Conservation (phyloP, 495 filamentous ascomycete species). For the Evernia prunastri region DNA sequence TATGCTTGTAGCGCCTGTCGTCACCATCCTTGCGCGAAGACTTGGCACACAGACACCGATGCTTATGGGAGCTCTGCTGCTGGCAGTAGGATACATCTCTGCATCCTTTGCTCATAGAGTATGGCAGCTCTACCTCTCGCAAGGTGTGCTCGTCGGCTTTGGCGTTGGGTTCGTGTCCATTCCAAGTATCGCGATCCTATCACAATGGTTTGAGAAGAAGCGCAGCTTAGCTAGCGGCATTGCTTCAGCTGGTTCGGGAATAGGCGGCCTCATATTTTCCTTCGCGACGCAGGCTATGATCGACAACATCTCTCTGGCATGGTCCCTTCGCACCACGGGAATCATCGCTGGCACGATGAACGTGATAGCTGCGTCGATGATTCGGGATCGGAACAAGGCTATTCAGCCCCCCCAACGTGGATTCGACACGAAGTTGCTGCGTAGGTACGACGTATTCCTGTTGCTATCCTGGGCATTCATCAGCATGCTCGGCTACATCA, state of each 20-base stretch:
- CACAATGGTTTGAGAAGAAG: slow-evolving; percentile 48
- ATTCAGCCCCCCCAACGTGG: slow-evolving; percentile 30
- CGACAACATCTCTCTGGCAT: slow-evolving; percentile 35
- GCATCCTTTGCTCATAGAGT: slow-evolving; percentile 42
- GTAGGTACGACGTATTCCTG: slow-evolving; percentile 37
- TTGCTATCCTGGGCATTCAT: slow-evolving; percentile 43
- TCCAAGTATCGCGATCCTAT: slow-evolving; percentile 38
- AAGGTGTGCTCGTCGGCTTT: slow-evolving; percentile 45
- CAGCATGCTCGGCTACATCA: slow-evolving; percentile 46
- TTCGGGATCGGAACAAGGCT: slow-evolving; percentile 39
- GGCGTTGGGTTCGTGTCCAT: slow-evolving; percentile 49
- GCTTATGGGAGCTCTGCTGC: slow-evolving; percentile 38
- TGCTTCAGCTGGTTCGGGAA: slow-evolving; percentile 42
- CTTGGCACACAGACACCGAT: slow-evolving; percentile 37
- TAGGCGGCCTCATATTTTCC: slow-evolving; percentile 47
- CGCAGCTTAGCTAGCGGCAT: slow-evolving; percentile 48
- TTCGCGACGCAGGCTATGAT: slow-evolving; percentile 45
- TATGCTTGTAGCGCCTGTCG: slow-evolving; percentile 44
- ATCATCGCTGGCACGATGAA: slow-evolving; percentile 41
- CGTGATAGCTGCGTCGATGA: slow-evolving; percentile 34
- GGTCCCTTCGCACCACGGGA: slow-evolving; percentile 47
- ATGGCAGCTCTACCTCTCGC: slow-evolving; percentile 48
- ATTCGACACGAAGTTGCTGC: slow-evolving; percentile 37
- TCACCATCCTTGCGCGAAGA: slow-evolving; percentile 34
- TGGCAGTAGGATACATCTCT: slow-evolving; percentile 37